A percentile compares a stretch with the other conserved stretches of the same genome.
Conservation (phyloP, 2,329 filamentous ascomycete species). For the Alternaria ventricosa region DNA sequence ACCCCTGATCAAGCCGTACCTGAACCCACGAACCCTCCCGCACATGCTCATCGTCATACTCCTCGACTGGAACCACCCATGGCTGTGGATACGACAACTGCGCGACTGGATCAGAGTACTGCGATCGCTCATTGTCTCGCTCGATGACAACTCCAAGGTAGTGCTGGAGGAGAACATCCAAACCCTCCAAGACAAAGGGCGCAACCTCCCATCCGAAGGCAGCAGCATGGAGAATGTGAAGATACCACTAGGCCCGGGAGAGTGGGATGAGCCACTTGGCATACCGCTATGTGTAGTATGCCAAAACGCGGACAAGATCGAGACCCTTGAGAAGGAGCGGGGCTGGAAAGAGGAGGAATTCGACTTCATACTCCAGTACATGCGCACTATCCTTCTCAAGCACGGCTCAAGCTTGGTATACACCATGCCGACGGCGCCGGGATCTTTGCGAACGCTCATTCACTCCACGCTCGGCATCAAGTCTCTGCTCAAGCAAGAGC, state of each 20-base stretch:
- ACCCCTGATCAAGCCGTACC: constrained; percentile 80
- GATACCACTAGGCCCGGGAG: constrained; percentile 82
- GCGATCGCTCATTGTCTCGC: constrained; percentile 74
- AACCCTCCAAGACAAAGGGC: constrained; percentile 70
- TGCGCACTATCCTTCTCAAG: constrained; percentile 86
- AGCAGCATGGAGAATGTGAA: constrained; percentile 51
- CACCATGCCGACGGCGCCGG: constrained; percentile 62
- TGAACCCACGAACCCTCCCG: constrained; percentile 82
- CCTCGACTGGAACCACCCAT: constrained; percentile 95
- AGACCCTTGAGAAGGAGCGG: constrained; percentile 84
- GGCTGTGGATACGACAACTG: constrained; percentile 88
- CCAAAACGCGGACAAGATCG: constrained; percentile 93
- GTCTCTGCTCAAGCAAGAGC: constrained; percentile 67
- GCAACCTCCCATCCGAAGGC: constrained; percentile 33
- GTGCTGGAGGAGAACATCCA: constrained; percentile 87
- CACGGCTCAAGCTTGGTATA: constrained; percentile 65
- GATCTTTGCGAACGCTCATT: constrained; percentile 78
- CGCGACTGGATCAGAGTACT: constrained; percentile 89
- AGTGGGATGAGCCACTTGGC: constrained; percentile 90
- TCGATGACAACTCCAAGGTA: constrained; percentile 78
- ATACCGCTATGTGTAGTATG: constrained; percentile 93
- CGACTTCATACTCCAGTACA: constrained; percentile 90
- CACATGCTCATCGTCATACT: constrained; percentile 87
- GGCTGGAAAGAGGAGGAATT: constrained; percentile 97
- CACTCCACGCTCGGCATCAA: constrained; percentile 88